Conservation (phyloP, 495 filamentous ascomycete genomes). For the Hamigera avellanea region DNA sequence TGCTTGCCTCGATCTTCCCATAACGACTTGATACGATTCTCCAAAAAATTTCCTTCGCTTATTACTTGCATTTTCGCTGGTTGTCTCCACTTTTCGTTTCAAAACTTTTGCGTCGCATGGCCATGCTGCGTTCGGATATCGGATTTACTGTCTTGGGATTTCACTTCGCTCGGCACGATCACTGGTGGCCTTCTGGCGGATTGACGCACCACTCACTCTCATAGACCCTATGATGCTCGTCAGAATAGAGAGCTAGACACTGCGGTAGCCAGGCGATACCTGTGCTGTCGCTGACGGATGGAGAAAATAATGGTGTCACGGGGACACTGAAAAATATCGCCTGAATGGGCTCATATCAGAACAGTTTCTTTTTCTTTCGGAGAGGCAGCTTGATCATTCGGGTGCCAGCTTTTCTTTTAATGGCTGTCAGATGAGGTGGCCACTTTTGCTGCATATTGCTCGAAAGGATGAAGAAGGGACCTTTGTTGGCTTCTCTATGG, state of each 20-base stretch:
- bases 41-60: conserved; percentile 17
- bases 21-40: conserved; percentile 31
- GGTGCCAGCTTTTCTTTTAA: no score
- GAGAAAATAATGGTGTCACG: conserved; percentile 8
- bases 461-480: no score
- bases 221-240: conserved; percentile 15
- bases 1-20: conserved; percentile 20
- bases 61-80: conserved; percentile 5
- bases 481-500: background rate
- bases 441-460: no score
- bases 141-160: no score
- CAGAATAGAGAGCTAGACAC: conserved; percentile 15
- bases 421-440: no score
- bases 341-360: no score
- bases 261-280: conserved; percentile 6
- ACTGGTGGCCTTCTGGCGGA: conserved; percentile 9
- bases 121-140: background rate
- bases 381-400: no score
- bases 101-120: conserved; percentile 1
- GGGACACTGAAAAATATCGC: no score
- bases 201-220: conserved; percentile 10
- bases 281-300: conserved; percentile 5
- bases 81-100: background rate
- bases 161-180: conserved; percentile 7
- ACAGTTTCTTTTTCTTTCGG: no score